Base-by-base conservation (phyloP, 805 yeast species). In the Scheffersomyces amazonensis region DNA sequence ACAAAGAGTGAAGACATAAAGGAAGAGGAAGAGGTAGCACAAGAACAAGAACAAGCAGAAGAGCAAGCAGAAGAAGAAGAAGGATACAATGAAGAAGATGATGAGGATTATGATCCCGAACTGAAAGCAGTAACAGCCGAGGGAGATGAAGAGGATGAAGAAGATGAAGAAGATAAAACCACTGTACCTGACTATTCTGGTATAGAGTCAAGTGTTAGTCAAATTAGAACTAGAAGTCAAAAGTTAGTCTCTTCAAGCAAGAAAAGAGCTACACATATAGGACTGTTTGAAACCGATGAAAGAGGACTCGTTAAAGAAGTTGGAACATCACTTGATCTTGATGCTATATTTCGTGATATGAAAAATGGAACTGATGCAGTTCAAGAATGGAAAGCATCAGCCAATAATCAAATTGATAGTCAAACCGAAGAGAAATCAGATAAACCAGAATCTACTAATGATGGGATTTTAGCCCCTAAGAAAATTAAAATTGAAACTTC, bases 401-500 rank as follows among this genome's bases (percentile, higher is more conserved):
- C 30, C 17, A 27, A n/a, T 15, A 5, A 8, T 27, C 30, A 15
- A 13, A 6, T 6, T n/a, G 17, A n/a, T 8, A 15, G 7, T 5
- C 16, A 7, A 5, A 27, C 6, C 5, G 3, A 16, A n/a, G 16
- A 13, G 5, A 27, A n/a, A 27, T 40, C 35, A 20, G 17, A 33
- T 15, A 34, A 35, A 36, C n/a, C 28, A 35, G 34, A 39, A 33
- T 18, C 36, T 29, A 25, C 13, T 33, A 45, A 38, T n/a, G 52
- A 43, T 11, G 30, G 17, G 5, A 7, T 17, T 13, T 20, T 37
- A 10, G 53, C 50, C 13, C 73, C 69, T 13, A 80, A 81, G 35
- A 73, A 73, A 54, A 75, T 91, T 39, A 77, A 79, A 49, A 89
- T 91, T 40, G 81, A 77, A 42, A 73, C 93, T 44, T 77, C 81